Percentiles rank a stretch among this genome's conserved stretches.
phyloP scores from a whole-genome alignment of 768 basidiomycete genomes.

The Termitomyces heimii region DNA sequence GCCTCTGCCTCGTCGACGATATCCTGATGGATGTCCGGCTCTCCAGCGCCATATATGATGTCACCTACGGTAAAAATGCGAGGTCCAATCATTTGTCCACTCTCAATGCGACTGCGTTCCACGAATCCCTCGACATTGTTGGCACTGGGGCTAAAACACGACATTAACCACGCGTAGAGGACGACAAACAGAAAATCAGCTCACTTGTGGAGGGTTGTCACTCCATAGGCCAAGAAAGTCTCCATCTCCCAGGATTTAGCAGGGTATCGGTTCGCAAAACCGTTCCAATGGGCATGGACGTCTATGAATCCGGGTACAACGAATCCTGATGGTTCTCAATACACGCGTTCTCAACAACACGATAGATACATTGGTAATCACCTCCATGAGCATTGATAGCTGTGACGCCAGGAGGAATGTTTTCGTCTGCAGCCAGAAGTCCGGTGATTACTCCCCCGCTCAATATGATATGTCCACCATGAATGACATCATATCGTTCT shows the following conservation, averaged over 20 bases:
- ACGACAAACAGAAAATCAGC: conserved; percentile 4
- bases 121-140: conserved; percentile 55
- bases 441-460: conserved; percentile 56
- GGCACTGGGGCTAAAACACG: conserved; percentile 50
- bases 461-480: conserved; percentile 44
- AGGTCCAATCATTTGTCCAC: conserved; percentile 63
- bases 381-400: conserved; percentile 59
- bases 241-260: conserved; percentile 70
- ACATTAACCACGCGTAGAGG: neutral
- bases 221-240: conserved; percentile 70
- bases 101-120: conserved; percentile 64
- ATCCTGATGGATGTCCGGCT: conserved; percentile 47
- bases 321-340: conserved; percentile 36
- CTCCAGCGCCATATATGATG: conserved; percentile 54
- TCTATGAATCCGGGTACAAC: conserved; percentile 72
- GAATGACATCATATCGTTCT: conserved; percentile 41
- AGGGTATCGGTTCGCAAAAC: conserved; percentile 46
- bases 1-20: conserved; percentile 60
- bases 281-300: conserved; percentile 71
- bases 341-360: neutral
- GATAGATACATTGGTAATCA: conserved; percentile 19
- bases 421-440: conserved; percentile 17
- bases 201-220: conserved; percentile 75
- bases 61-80: conserved; percentile 69
- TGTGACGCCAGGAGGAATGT: conserved; percentile 28